Evolutionary conservation across 306 rosid species (phyloP).

Genomic region (Fragaria iinumae): DNA sequence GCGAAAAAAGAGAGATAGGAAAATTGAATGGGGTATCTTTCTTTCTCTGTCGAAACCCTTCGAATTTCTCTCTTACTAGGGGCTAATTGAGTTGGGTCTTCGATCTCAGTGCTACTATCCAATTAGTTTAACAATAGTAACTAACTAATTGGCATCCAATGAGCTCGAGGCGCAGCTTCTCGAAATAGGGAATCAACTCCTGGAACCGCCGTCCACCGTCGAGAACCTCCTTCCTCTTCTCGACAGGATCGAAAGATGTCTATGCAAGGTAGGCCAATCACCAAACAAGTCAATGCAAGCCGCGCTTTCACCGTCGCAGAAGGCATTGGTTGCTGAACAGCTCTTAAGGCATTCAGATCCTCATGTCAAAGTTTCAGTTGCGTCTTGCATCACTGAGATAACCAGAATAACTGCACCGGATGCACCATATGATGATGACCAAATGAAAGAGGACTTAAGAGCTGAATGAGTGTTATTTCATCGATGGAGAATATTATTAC

Average conservation of each 20-base stretch:
- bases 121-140: no score
- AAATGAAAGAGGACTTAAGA: slow-evolving; percentile 83
- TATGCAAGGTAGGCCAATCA: slow-evolving; percentile 79
- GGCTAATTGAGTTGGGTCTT: no score
- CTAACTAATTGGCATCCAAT: slow-evolving; percentile 26
- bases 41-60: no score
- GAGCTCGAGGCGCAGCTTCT: slow-evolving; percentile 61
- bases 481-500: slow-evolving; percentile 88
- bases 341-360: slow-evolving; percentile 63
- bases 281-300: slow-evolving; percentile 64
- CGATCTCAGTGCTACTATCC: no score
- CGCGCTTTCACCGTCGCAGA: slow-evolving; percentile 71
- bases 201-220: slow-evolving; percentile 65
- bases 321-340: slow-evolving; percentile 56
- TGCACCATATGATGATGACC: slow-evolving; percentile 88
- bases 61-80: no score
- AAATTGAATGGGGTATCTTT: no score
- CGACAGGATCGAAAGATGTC: slow-evolving; percentile 52
- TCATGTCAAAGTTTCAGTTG: slow-evolving; percentile 85
- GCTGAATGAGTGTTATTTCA: slow-evolving; percentile 51
- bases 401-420: slow-evolving; percentile 97
- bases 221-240: slow-evolving; percentile 72
- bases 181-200: slow-evolving; percentile 68
- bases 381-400: slow-evolving; percentile 85
- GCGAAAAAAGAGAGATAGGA: no score